These are phyloP conservation scores for Oleoguttula mirabilis DNA, from an alignment of 495 filamentous ascomycete genomes.

Conservation along the genomic window DNA sequence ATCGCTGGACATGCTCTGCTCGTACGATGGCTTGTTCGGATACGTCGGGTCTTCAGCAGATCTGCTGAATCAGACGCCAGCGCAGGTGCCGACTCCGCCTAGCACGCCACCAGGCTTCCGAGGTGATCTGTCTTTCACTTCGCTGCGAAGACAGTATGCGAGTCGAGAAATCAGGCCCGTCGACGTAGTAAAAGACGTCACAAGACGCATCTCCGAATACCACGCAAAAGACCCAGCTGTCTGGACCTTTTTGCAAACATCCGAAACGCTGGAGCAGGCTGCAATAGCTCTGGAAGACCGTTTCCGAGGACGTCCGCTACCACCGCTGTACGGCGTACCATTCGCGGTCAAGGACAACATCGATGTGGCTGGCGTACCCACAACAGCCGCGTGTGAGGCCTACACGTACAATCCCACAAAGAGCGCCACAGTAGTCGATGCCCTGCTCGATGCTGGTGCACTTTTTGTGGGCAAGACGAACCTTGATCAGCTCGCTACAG, in stretches of 20 bases:
- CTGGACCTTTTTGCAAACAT: conserved; percentile 40
- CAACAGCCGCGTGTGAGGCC: conserved; percentile 47
- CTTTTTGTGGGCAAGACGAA: conserved; percentile 56
- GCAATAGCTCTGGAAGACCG: conserved; percentile 34
- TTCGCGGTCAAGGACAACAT: conserved; percentile 57
- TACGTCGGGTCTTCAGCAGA: conserved; percentile 6
- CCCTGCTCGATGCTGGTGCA: conserved; percentile 37
- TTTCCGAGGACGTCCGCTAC: conserved; percentile 38
- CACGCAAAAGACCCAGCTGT: conserved; percentile 38
- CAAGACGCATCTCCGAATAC: conserved; percentile 31
- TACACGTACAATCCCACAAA: conserved; percentile 38
- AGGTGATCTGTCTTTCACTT: conserved; percentile 24
- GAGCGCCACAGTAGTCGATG: conserved; percentile 31
- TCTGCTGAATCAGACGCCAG: not conserved
- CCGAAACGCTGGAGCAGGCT: conserved; percentile 31
- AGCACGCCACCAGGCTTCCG: conserved; percentile 3
- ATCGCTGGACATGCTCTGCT: conserved; percentile 12
- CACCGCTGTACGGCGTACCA: conserved; percentile 50
- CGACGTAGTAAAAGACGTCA: conserved; percentile 33
- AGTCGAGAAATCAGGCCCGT: conserved; percentile 25
- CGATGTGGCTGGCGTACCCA: conserved; percentile 43
- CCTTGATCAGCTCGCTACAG: conserved; percentile 57
- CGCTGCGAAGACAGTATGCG: conserved; percentile 29
- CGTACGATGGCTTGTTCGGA: conserved; percentile 12
- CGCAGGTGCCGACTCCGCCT: not conserved